A percentile compares a stretch with the other conserved stretches of the same genome.
phyloP scores from a whole-genome alignment of 495 filamentous ascomycete genomes.

The Hypoxylon rickii region DNA sequence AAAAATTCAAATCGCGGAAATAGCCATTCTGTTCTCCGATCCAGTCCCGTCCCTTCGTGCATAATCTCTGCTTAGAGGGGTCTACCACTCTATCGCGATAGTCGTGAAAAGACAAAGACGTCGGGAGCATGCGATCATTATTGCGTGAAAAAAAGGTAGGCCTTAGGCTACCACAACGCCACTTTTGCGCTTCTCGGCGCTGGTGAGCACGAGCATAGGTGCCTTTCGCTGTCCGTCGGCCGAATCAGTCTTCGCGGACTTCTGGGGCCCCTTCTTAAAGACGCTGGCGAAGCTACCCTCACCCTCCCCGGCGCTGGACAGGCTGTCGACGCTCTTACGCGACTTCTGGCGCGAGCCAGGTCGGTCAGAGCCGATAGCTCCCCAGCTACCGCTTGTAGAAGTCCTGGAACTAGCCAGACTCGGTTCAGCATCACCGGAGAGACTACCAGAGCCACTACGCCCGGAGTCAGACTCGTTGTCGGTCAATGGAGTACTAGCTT shows the following conservation, averaged over 20 bases:
- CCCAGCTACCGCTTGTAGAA: conserved; percentile 66
- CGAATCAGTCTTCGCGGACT: conserved; percentile 48
- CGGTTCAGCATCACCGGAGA: conserved; percentile 70
- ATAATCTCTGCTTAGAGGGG: conserved; percentile 34
- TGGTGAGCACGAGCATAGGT: conserved; percentile 83
- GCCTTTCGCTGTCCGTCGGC: conserved; percentile 74
- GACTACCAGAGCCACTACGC: conserved; percentile 77
- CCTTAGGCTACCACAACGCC: conserved; percentile 49
- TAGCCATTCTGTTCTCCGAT: conserved; percentile 38
- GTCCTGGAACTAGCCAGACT: conserved; percentile 81
- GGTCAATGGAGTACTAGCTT: conserved; percentile 65
- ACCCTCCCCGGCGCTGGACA: conserved; percentile 59
- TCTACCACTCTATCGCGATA: conserved; percentile 37
- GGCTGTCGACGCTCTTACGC: conserved; percentile 65
- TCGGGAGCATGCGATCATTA: conserved; percentile 41
- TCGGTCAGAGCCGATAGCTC: conserved; percentile 85
- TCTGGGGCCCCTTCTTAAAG: conserved; percentile 60
- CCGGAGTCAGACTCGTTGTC: conserved; percentile 82
- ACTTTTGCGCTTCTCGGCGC: conserved; percentile 89
- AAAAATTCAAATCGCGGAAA: conserved; percentile 34
- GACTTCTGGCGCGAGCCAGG: conserved; percentile 62
- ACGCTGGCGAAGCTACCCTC: conserved; percentile 60
- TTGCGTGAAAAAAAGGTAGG: conserved; percentile 32
- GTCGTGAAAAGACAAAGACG: conserved; percentile 42
- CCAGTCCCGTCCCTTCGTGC: conserved; percentile 36